phyloP scores from a whole-genome alignment of 2,329 filamentous ascomycete species.

The Daldinia sp. region DNA sequence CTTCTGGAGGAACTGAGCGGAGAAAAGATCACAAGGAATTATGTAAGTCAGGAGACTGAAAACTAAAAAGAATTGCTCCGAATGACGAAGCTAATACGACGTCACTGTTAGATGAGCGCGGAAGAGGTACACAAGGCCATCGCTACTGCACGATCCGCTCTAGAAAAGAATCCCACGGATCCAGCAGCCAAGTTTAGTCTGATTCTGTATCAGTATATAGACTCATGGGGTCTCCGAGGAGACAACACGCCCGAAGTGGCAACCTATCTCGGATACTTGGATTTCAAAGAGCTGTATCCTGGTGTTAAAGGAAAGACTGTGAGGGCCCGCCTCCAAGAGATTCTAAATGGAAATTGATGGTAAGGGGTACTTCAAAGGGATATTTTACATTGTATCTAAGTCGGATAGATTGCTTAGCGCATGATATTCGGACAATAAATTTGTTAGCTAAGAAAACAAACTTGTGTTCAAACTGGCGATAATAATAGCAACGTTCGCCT shows the following conservation, averaged over 20 bases:
- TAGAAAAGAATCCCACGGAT: conserved; percentile 26
- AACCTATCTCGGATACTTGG: conserved; percentile 66
- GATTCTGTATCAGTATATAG: conserved; percentile 55
- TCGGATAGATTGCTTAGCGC: not conserved
- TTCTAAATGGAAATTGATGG: not conserved
- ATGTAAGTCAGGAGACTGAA: conserved; percentile 20
- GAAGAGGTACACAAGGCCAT: not conserved
- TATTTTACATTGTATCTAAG: not conserved
- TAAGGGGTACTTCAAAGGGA: not conserved
- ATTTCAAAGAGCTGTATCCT: conserved; percentile 65
- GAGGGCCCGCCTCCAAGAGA: conserved; percentile 47
- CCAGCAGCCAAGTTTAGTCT: not conserved
- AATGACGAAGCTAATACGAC: not conserved
- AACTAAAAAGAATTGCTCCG: not conserved
- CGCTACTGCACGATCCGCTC: not conserved
- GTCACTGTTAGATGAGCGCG: not conserved
- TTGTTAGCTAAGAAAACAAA: not conserved
- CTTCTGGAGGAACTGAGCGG: conserved; percentile 60
- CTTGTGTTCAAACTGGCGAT: not conserved
- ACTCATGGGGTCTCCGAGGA: conserved; percentile 61
- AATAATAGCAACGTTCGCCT: not conserved
- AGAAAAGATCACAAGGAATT: conserved; percentile 52
- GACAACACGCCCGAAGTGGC: conserved; percentile 67
- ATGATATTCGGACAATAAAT: too few relatives aligned
- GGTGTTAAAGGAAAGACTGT: conserved; percentile 59